Base-by-base conservation (phyloP, 2,329 filamentous ascomycete species). In the Cladobotryum protrusum region DNA sequence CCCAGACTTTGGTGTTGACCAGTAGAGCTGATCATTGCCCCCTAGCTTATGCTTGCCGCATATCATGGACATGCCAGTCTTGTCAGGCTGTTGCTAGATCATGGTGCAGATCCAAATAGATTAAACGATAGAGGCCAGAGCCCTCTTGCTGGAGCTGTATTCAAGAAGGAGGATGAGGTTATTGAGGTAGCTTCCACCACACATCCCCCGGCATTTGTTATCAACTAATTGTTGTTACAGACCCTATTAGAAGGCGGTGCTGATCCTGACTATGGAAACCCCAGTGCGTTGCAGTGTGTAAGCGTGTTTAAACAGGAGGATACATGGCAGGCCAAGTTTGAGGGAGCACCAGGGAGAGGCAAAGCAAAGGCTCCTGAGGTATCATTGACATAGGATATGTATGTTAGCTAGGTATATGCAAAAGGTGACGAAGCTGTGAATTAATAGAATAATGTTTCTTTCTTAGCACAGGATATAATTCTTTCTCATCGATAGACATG, bases 91-190 rank as follows among this genome's bases (percentile, higher is more conserved):
- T 73, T 89, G 11, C 64, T 88, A 1, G 69, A 77, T 24, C 72
- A 81, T 52, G 82, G 82, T 1, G 83, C 83, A 1, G 82, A 88
- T 58, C 75, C 83, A 0, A 87, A 89, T 63, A 72, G 77, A 1
- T 60, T 87, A 24, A 89, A 89, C 54, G 85, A 84, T 53, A 68
- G 78, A 41, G 81, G 81, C 0, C 86, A 89, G 66, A 86, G 82
- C 54, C 81, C 82, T 0, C 70, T 89, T 3, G 84, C 85, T 0
- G 85, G 86, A 0, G 85, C 85, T 0, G 81, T 89, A 8, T 89
- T 89, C 64, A 89, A 89, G 66, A 80, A 79, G 11, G 82, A 85
- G 60, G 75, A 78, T 48, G 78, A 76, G 4, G 80, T 88, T 3
- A 76, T 88, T 9, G 77, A 79, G 62, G 76, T 79, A 52, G 12